These are phyloP conservation scores for Talaromyces stipitatus DNA, from an alignment of 495 filamentous ascomycete species.

Conservation along the genomic window DNA sequence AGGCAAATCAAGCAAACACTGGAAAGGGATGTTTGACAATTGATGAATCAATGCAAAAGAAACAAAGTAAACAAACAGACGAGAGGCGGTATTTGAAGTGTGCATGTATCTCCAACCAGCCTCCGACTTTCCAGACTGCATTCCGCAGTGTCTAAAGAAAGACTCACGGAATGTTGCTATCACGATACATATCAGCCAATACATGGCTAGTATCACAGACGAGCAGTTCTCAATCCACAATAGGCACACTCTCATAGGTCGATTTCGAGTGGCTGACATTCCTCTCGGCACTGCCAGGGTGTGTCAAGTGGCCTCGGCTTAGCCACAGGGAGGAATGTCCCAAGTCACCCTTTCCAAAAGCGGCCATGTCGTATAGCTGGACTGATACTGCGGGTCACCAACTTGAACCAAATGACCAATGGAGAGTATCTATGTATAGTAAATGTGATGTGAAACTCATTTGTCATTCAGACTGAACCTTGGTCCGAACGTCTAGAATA, in stretches of 20 bases:
- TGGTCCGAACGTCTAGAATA: not conserved
- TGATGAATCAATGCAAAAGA: conserved; percentile 32
- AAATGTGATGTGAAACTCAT: not conserved
- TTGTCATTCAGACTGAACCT: not conserved
- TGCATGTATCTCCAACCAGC: conserved; percentile 23
- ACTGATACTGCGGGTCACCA: conserved; percentile 1
- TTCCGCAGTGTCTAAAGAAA: conserved; percentile 34
- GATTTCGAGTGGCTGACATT: conserved; percentile 6
- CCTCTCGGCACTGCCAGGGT: not conserved
- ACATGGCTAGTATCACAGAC: not conserved
- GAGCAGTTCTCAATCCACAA: not conserved
- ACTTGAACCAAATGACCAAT: not conserved
- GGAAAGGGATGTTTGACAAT: conserved; percentile 6
- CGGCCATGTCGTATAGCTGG: not conserved
- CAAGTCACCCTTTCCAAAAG: not conserved
- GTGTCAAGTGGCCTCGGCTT: not conserved
- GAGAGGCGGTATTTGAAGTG: conserved; percentile 37
- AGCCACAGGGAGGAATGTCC: conserved; percentile 8
- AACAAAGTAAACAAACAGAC: conserved; percentile 45
- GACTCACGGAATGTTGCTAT: conserved; percentile 28
- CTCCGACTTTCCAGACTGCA: conserved; percentile 31
- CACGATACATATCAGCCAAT: conserved; percentile 5
- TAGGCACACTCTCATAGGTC: not conserved
- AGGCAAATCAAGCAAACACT: conserved; percentile 5
- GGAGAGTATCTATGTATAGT: not conserved